Evolutionary conservation across 2,329 filamentous ascomycete genomes (phyloP).

Genomic region (Capronia americana): DNA sequence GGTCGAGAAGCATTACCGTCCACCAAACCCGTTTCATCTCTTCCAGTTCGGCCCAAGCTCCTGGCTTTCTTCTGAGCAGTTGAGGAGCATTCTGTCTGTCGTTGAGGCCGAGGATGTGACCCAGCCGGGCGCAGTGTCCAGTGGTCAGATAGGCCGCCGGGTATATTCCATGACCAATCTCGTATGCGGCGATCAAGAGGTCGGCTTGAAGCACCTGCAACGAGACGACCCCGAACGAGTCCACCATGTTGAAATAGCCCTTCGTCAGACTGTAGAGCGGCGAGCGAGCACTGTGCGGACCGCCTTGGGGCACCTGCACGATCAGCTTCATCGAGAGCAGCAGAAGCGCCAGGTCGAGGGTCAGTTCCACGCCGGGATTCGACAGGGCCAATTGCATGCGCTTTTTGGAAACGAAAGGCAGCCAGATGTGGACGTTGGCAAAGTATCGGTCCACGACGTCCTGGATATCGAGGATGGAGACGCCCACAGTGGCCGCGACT

Average conservation of each 20-base stretch:
- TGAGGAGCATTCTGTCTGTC: constrained; percentile 37
- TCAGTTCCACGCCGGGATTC: constrained; percentile 37
- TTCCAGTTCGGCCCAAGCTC: constrained; percentile 40
- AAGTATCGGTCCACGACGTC: constrained; percentile 39
- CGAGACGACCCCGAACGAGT: constrained; percentile 41
- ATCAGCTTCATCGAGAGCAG: constrained; percentile 44
- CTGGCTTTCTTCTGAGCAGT: constrained; percentile 28
- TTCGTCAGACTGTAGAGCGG: constrained; percentile 42
- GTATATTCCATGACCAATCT: constrained; percentile 47
- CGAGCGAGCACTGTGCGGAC: constrained; percentile 24
- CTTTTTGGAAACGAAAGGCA: constrained; percentile 40
- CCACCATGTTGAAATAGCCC: constrained; percentile 40
- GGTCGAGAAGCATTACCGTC: constrained; percentile 41
- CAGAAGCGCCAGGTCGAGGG: constrained; percentile 41
- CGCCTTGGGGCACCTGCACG: constrained; percentile 30
- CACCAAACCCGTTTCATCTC: constrained; percentile 41
- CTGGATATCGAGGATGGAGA: constrained; percentile 36
- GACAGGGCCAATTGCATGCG: constrained; percentile 34
- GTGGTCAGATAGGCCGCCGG: constrained; percentile 45
- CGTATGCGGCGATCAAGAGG: constrained; percentile 45
- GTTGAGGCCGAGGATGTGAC: constrained; percentile 38
- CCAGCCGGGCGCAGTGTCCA: constrained; percentile 38
- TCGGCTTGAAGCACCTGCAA: constrained; percentile 43
- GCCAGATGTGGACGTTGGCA: constrained; percentile 40
- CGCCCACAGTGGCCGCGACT: constrained; percentile 34